Evolutionary conservation across 2,329 filamentous ascomycete genomes (phyloP).

Genomic region (Fusarium sp.): DNA sequence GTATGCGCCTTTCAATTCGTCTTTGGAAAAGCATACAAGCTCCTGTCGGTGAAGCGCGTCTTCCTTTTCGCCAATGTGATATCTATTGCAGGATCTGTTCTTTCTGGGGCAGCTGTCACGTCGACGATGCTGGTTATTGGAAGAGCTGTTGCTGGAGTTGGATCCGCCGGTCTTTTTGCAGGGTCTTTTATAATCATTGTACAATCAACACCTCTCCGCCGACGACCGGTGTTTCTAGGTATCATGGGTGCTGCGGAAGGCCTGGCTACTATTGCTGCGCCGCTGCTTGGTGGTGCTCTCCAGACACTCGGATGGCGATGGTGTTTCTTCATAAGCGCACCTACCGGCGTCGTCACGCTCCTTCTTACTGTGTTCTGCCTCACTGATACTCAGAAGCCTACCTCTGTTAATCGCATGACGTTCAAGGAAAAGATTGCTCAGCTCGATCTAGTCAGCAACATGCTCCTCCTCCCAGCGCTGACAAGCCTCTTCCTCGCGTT

Average conservation of each 20-base stretch:
- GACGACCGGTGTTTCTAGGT: conserved; percentile 14
- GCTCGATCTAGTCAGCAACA: conserved; percentile 44
- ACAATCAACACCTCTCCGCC: background rate
- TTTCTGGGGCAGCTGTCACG: conserved; percentile 59
- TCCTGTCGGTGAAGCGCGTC: conserved; percentile 43
- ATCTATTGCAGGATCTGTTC: conserved; percentile 60
- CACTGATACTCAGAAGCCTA: background rate
- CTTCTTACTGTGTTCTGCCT: conserved; percentile 19
- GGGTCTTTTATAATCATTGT: conserved; percentile 48
- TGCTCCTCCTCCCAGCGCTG: conserved; percentile 51
- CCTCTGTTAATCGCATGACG: fast-evolving
- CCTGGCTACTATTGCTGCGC: conserved; percentile 37
- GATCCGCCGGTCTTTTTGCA: conserved; percentile 57
- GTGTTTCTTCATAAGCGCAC: conserved; percentile 54
- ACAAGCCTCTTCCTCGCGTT: conserved; percentile 62
- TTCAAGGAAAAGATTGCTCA: background rate
- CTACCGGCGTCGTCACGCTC: conserved; percentile 32
- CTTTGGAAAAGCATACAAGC: conserved; percentile 30
- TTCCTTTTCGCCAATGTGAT: conserved; percentile 57
- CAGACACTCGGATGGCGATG: conserved; percentile 53
- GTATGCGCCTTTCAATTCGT: conserved; percentile 55
- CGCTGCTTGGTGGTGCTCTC: conserved; percentile 47
- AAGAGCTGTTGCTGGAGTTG: conserved; percentile 60
- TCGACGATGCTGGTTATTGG: conserved; percentile 61
- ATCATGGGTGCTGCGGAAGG: conserved; percentile 35